Base-by-base conservation (phyloP, 2,329 filamentous ascomycete species). In the Ophiosphaerella korrae region DNA sequence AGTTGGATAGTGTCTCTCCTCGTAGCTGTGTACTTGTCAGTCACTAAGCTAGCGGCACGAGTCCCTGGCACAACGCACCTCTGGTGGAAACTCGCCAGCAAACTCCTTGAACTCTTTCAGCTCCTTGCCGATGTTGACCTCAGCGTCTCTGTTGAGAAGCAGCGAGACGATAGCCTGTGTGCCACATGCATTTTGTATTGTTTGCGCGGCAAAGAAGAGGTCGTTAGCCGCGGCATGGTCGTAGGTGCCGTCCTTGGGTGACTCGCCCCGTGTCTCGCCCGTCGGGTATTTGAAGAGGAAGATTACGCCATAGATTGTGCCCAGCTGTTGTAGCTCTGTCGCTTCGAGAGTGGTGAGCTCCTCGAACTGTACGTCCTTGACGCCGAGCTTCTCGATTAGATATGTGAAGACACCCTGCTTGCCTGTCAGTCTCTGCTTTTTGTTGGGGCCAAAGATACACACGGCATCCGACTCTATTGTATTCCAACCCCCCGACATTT, bases 281-380 rank as follows among this genome's bases (percentile, higher is more conserved):
- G 86, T 92, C 43, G 85, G 90, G 77, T 90, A 99, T 78, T 97
- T 97, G 86, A 99, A 99, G 74, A 99, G 90, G 77, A 99, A 99
- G 70, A 99, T 97, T 62, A 99, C 91, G 67, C 94, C 94, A 78
- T 96, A 95, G 45, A 96, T 49, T 29, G 68, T 71, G 44, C 73
- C 72, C 3, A 92, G 83, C 58, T 86, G 78, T 37, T 84, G 82
- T 11, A 95, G 82, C 50, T 84, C 83, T 45, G 90, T 85, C 6
- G 90, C 80, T 64, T 97, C 93, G 59, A 99, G 86, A 1, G 90
- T 88, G 51, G 97, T 85, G 58, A 99, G 86, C 78, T 99, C 94
- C 78, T 97, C 94, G 72, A 97, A 97, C 75, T 99, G 94, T 2
- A 97, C 91, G 70, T 90, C 86, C 74, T 92, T 89, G 64, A 96